Evolutionary conservation across 805 yeast genomes (phyloP), one percentile per base, ranked within the genome.

Genomic region (Wickerhamomyces sydowiorum): DNA sequence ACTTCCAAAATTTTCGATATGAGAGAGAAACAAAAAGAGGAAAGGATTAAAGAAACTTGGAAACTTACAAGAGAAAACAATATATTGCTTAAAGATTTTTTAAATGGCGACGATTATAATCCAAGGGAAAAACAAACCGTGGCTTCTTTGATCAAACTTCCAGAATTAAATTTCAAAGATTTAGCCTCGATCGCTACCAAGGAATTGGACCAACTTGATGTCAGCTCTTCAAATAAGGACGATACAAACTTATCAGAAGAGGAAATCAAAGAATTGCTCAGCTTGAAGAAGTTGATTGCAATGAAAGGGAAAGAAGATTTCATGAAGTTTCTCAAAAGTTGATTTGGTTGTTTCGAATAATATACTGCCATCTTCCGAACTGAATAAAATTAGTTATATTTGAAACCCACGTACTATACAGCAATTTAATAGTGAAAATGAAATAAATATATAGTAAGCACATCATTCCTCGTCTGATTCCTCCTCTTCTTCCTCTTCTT

Each of bases 251-350:
- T 17, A 34, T 37, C 38, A 40, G 50, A 17, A 40, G 37, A 34
- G 15, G 42, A 41, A 28, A 19, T 32, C 4, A 23, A 32, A 13
- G 35, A 32, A 7, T 20, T 32, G 5, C 47, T 23, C 20, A 43
- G 3, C 25, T 40, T 7, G 59, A 63, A 3, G 90, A 83, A 49
- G 32, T 75, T 90, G 39, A 72, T 90, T 60, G 72, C 76, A 48
- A 46, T 75, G 33, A 89, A 85, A 59, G 96, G 96, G 1, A 73
- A 75, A 50, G 86, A 79, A 5, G 73, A 75, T 37, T 60, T 89
- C 35, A 39, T 86, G 48, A 61, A 74, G 35, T 83, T 87, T 57
- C 67, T 88, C 43, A 65, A 65, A 43, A 18, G 25, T 6, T 39
- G 46, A 40, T 28, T 17, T 8, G 8, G 27, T 24, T 12, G 12